These are phyloP conservation scores for Geotrichum europaeum DNA, from an alignment of 1,139 yeast species.

Conservation along the genomic window DNA sequence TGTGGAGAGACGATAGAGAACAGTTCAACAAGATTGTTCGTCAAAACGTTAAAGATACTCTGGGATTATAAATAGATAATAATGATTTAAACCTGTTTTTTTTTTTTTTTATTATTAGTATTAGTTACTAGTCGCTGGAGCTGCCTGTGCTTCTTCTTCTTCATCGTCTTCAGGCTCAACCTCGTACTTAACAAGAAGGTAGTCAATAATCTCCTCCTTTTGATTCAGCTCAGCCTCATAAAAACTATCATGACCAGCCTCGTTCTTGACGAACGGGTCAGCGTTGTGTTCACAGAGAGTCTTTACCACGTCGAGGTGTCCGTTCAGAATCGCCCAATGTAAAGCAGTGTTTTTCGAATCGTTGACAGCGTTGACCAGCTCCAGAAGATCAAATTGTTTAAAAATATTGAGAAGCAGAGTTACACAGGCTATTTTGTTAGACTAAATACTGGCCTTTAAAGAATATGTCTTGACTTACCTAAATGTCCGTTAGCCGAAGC, in stretches of 20 bases:
- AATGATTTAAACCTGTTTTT: neutral
- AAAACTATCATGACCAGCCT: constrained; percentile 73
- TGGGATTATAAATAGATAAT: constrained; percentile 46
- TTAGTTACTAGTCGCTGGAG: constrained; percentile 6
- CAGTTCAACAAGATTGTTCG: constrained; percentile 63
- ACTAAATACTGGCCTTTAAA: neutral
- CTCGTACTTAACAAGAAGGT: constrained; percentile 65
- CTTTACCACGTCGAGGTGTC: constrained; percentile 68
- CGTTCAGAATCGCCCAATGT: constrained; percentile 93
- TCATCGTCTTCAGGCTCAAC: constrained; percentile 54
- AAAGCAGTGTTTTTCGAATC: constrained; percentile 86
- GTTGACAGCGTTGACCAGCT: constrained; percentile 53
- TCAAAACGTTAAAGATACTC: constrained; percentile 56
- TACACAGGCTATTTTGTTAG: constrained; percentile 45
- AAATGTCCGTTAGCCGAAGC: constrained; percentile 90
- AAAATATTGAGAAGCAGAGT: constrained; percentile 52
- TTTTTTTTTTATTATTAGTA: neutral
- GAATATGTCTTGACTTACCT: constrained; percentile 14
- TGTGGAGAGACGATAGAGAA: constrained; percentile 80
- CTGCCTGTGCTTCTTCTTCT: constrained; percentile 32
- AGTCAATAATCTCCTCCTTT: constrained; percentile 41
- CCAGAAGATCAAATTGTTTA: constrained; percentile 24
- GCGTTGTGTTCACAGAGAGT: constrained; percentile 60
- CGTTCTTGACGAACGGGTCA: constrained; percentile 74
- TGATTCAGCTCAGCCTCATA: constrained; percentile 79